These are phyloP conservation scores for Sphaceloma murrayae DNA, from an alignment of 2,329 filamentous ascomycete species.

Conservation along the genomic window DNA sequence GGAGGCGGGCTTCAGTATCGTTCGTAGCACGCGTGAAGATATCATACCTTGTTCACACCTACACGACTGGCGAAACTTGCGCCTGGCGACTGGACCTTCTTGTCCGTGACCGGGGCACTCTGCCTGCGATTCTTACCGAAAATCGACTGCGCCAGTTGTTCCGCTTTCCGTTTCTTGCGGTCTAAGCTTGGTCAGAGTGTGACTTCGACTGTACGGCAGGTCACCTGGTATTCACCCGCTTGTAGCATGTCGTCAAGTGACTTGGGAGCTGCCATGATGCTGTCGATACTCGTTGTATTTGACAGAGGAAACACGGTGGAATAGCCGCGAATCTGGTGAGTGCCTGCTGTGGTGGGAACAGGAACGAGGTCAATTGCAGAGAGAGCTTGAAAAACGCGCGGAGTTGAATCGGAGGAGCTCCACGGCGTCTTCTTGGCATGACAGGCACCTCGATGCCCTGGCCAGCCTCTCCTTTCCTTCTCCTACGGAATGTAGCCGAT, in stretches of 20 bases:
- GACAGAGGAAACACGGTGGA: slow-evolving; percentile 36
- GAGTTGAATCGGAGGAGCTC: too few relatives aligned
- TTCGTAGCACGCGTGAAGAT: not conserved
- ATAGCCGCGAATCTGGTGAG: slow-evolving; percentile 39
- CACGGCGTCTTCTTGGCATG: too few relatives aligned
- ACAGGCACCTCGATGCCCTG: too few relatives aligned
- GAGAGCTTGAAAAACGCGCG: too few relatives aligned
- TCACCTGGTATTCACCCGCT: slow-evolving; percentile 32
- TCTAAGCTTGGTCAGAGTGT: slow-evolving; percentile 34
- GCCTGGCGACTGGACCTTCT: slow-evolving; percentile 20
- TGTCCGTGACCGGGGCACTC: slow-evolving; percentile 44
- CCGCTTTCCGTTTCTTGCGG: slow-evolving; percentile 61
- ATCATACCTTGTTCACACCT: slow-evolving; percentile 59
- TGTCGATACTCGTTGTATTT: slow-evolving; percentile 36
- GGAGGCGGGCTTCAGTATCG: not conserved
- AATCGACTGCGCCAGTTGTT: slow-evolving; percentile 62
- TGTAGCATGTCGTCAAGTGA: slow-evolving; percentile 46
- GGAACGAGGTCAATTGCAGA: too few relatives aligned
- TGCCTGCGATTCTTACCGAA: slow-evolving; percentile 50
- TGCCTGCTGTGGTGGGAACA: too few relatives aligned
- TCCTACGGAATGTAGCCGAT: too few relatives aligned
- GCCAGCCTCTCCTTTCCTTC: too few relatives aligned
- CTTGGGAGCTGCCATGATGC: slow-evolving; percentile 20
- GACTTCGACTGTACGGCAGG: not conserved
- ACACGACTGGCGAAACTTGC: slow-evolving; percentile 61